phyloP scores from a whole-genome alignment of 768 basidiomycete genomes.

The Amylocystis lapponica region DNA sequence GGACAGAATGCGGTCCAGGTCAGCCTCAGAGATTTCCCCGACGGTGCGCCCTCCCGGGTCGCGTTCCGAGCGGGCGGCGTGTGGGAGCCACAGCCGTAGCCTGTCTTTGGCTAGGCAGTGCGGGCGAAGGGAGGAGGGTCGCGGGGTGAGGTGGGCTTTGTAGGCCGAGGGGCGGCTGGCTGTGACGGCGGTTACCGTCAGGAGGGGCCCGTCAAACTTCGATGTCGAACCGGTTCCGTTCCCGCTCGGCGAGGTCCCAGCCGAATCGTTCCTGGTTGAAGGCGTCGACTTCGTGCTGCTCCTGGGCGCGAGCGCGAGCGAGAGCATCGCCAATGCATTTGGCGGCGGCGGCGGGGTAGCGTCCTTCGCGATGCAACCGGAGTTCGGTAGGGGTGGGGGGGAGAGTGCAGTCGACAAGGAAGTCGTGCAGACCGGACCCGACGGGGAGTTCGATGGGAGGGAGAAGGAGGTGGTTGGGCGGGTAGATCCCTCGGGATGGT shows the following conservation, averaged over 20 bases:
- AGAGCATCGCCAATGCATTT: no score
- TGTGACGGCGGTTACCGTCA: not conserved
- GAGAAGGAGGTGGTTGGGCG: constrained; percentile 3
- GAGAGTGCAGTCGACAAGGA: constrained; percentile 5
- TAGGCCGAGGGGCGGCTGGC: not conserved
- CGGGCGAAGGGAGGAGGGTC: not conserved
- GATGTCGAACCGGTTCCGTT: not conserved
- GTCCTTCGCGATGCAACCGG: no score
- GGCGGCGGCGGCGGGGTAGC: no score
- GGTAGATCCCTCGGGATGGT: no score
- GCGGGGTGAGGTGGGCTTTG: not conserved
- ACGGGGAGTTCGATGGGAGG: constrained; percentile 7
- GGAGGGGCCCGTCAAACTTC: constrained; percentile 6
- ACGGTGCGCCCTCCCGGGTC: not conserved
- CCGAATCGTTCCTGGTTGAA: not conserved
- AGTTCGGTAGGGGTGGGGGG: no score
- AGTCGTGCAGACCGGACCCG: not conserved
- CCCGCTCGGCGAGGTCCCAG: no score
- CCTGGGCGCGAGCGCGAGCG: no score
- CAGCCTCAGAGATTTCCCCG: constrained; percentile 6
- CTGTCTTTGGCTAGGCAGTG: no score
- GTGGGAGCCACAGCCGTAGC: no score
- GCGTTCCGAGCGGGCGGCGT: no score
- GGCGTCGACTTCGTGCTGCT: not conserved
- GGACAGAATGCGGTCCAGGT: constrained; percentile 18